Conservation (phyloP, 768 basidiomycete genomes). For the Suillus plorans region DNA sequence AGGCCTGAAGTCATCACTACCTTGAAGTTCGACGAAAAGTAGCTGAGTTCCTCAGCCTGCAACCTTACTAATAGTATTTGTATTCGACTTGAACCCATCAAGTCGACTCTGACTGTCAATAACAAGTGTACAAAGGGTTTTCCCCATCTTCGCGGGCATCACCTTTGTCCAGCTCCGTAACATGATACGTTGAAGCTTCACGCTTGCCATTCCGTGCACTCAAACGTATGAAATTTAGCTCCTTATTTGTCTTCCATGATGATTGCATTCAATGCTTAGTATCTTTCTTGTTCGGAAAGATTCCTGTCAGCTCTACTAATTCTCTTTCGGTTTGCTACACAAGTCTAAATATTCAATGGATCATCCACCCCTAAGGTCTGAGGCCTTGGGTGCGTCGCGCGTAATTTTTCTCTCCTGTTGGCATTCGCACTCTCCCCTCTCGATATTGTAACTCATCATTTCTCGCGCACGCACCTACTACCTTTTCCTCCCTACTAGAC, state of each 20-base stretch:
- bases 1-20: background rate
- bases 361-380: background rate
- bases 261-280: too few species aligned
- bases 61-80: too few species aligned
- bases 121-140: background rate
- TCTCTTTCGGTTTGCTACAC: background rate
- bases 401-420: background rate
- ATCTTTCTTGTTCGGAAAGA: background rate
- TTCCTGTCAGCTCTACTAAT: background rate
- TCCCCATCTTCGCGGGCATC: background rate
- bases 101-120: too few species aligned
- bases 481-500: too few species aligned
- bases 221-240: background rate
- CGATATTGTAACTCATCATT: background rate
- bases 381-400: background rate
- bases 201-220: background rate
- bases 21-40: too few species aligned
- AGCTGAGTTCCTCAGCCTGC: too few species aligned
- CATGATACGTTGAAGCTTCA: background rate
- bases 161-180: background rate
- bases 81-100: too few species aligned
- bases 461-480: too few species aligned
- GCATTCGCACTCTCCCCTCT: background rate
- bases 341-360: background rate
- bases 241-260: too few species aligned